Evolutionary conservation across 169 alveolate species (phyloP).

Genomic region (Plasmodium gallinaceum): DNA sequence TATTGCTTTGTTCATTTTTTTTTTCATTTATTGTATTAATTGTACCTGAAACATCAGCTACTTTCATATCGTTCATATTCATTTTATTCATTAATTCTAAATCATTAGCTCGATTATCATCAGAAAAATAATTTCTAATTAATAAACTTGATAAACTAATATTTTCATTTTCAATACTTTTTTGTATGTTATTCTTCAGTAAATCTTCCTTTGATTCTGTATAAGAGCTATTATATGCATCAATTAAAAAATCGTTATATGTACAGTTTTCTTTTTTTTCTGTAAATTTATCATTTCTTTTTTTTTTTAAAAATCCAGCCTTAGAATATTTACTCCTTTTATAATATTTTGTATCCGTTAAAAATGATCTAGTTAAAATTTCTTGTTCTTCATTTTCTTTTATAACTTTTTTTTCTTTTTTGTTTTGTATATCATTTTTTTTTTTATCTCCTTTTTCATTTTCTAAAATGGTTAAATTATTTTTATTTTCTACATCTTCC

Average conservation of each 20-base stretch:
- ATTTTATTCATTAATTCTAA: slow-evolving; percentile 17
- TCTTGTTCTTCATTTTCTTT: slow-evolving; percentile 4
- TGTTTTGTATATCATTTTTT: neutral
- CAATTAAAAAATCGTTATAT: neutral
- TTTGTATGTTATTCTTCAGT: slow-evolving; percentile 6
- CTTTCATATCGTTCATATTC: neutral
- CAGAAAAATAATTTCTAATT: slow-evolving; percentile 33
- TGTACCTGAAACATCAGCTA: neutral
- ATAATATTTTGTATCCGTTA: slow-evolving; percentile 72
- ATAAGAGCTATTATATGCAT: neutral
- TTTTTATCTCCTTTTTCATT: neutral
- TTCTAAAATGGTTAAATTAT: neutral
- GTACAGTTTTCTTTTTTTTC: neutral
- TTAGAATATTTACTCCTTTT: slow-evolving; percentile 74
- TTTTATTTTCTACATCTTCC: too few species aligned
- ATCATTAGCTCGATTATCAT: slow-evolving; percentile 25
- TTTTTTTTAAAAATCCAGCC: slow-evolving; percentile 49
- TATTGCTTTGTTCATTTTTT: neutral
- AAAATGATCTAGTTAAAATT: slow-evolving; percentile 2
- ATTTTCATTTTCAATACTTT: slow-evolving; percentile 7
- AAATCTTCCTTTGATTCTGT: slow-evolving; percentile 50
- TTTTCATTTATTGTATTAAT: neutral
- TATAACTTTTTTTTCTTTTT: neutral
- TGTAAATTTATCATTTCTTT: neutral
- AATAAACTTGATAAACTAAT: slow-evolving; percentile 25